phyloP scores from a whole-genome alignment of 352 stramenopile species.

The Phytophthora vignae region DNA sequence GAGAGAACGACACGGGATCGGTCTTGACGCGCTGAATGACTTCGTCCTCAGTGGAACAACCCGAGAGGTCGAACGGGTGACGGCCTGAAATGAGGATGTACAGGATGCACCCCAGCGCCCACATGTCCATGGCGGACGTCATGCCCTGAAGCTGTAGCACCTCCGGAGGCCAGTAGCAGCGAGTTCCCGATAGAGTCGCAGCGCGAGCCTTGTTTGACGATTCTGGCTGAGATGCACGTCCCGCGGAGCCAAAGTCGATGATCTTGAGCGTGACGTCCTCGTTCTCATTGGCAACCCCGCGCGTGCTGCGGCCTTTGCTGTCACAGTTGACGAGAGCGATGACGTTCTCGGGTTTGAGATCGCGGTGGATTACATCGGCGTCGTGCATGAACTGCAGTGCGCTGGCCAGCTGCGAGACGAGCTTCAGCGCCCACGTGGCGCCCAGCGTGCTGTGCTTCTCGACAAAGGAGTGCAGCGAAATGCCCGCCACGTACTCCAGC shows the following conservation, averaged over 20 bases:
- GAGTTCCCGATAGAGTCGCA: constrained; percentile 72
- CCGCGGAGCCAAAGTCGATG: constrained; percentile 90
- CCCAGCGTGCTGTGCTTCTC: constrained; percentile 60
- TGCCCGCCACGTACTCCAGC: constrained; percentile 73
- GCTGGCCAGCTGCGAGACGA: constrained; percentile 69
- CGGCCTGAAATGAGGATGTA: constrained; percentile 89
- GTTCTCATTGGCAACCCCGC: constrained; percentile 11
- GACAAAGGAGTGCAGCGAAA: constrained; percentile 78
- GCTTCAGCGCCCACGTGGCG: constrained; percentile 50
- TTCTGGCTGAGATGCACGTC: constrained; percentile 30
- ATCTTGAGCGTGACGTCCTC: constrained; percentile 76
- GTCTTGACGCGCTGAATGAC: constrained; percentile 67
- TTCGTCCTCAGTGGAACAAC: constrained; percentile 78
- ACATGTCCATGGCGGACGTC: constrained; percentile 88
- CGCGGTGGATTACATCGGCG: constrained; percentile 78
- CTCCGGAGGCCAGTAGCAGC: constrained; percentile 88
- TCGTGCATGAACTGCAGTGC: constrained; percentile 77
- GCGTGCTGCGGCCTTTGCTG: constrained; percentile 2
- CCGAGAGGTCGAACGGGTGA: constrained; percentile 89
- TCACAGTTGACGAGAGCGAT: constrained; percentile 52
- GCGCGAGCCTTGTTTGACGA: constrained; percentile 26
- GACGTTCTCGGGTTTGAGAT: constrained; percentile 92
- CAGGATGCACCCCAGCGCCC: constrained; percentile 87
- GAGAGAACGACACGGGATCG: constrained; percentile 63
- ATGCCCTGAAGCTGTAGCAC: constrained; percentile 64